Percentiles rank a stretch among this genome's conserved stretches.
Evolutionary conservation across 1,284 basidiomycete genomes (phyloP).

Genomic region (Laetiporus sulphureus): DNA sequence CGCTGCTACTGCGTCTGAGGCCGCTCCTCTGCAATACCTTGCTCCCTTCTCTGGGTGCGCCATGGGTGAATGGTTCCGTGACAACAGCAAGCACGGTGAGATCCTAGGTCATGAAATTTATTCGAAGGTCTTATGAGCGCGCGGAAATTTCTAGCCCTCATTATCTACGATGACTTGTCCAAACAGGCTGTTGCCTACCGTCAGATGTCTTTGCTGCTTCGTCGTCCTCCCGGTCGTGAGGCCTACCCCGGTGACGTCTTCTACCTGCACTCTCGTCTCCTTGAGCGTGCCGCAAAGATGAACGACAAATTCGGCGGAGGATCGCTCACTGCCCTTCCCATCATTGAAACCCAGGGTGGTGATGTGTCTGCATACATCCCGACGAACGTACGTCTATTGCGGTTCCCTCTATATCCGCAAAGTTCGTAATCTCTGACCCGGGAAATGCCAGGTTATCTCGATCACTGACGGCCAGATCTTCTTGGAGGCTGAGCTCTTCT

Average conservation of each 20-base stretch:
- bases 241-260: constrained; percentile 99
- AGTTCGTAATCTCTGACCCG: no score
- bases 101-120: neutral
- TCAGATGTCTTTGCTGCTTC: constrained; percentile 99
- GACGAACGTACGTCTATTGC: constrained; percentile 56
- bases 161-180: constrained; percentile 99
- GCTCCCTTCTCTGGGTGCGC: constrained; percentile 99
- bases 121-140: no score
- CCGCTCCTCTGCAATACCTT: constrained; percentile 97
- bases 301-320: constrained; percentile 97
- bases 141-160: constrained; percentile 59
- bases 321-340: constrained; percentile 96
- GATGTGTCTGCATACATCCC: constrained; percentile 98
- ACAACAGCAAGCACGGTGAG: constrained; percentile 90
- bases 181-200: constrained; percentile 99
- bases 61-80: constrained; percentile 99
- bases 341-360: constrained; percentile 99
- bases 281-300: constrained; percentile 99
- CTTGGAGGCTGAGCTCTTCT: constrained; percentile 99
- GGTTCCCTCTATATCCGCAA: neutral
- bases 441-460: constrained; percentile 72
- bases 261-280: constrained; percentile 99
- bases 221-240: constrained; percentile 99
- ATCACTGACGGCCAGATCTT: constrained; percentile 99
- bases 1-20: constrained; percentile 97